Percentiles rank a stretch among this genome's conserved stretches.
These are phyloP conservation scores for Coemansia sp. DNA, from an alignment of 192 early-diverging fungal species.

Conservation along the genomic window DNA sequence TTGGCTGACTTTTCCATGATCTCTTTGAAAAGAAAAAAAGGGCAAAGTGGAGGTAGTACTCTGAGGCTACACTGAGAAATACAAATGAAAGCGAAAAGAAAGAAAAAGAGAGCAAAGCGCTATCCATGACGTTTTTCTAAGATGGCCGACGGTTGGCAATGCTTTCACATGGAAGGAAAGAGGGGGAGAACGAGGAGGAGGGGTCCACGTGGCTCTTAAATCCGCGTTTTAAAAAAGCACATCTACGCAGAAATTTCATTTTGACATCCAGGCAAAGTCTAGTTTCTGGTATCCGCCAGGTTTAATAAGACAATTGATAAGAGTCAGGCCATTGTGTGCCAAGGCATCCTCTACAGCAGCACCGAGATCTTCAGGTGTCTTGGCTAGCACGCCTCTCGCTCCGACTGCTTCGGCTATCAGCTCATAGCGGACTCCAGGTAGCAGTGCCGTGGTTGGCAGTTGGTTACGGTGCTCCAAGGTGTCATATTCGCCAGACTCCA, in stretches of 20 bases:
- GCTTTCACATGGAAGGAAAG: neutral
- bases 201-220: neutral
- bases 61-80: neutral
- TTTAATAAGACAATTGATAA: constrained; percentile 68
- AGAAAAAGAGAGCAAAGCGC: constrained; percentile 1
- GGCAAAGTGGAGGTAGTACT: neutral
- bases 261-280: constrained; percentile 57
- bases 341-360: constrained; percentile 54
- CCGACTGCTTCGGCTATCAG: constrained; percentile 67
- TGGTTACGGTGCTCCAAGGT: constrained; percentile 25
- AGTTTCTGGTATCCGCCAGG: constrained; percentile 63
- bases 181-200: neutral
- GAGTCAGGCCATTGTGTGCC: constrained; percentile 47
- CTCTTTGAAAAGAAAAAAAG: neutral
- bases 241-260: constrained; percentile 4
- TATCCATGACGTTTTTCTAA: neutral
- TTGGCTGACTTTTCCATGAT: neutral
- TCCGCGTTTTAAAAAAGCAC: neutral
- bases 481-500: constrained; percentile 56
- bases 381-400: constrained; percentile 59
- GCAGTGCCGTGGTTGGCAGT: constrained; percentile 63
- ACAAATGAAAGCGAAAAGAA: constrained; percentile 1
- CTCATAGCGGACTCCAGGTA: constrained; percentile 68
- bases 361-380: constrained; percentile 58
- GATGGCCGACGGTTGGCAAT: neutral